Evolutionary conservation across 768 basidiomycete species (phyloP), one percentile per base, ranked within the genome.

Genomic region (Lactarius quietus): DNA sequence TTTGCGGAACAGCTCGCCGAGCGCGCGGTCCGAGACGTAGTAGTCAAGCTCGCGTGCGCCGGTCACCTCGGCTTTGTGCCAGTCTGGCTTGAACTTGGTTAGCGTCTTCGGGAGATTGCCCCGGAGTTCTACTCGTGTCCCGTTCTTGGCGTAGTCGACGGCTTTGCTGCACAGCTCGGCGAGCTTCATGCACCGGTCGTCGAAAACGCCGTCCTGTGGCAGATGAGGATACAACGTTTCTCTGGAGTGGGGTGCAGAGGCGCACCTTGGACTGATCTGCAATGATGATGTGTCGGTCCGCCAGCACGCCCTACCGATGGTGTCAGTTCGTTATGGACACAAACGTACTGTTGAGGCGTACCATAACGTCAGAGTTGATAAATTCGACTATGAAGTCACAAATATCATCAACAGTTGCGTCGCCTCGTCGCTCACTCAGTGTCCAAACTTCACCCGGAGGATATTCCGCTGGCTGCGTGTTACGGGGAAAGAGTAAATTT

Each of bases 361-460:
- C 90, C 81, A 91, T 74, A 38, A 91, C 82, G 70, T 93, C 90
- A 0, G 89, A 90, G 67, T 89, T 82, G 72, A 94, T 90, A 63
- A 92, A 94, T 70, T 93, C 86, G 12, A 92, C 85, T 31, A 94
- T 78, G 70, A 93, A 93, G 65, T 93, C 80, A 64, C 88, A 89
- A 17, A 93, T 85, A 68, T 92, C 90, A 1, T 86, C 78, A 5
- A 91, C 82, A 0, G 79, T 84, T 64, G 84, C 83, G 8, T 83
- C 79, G 26, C 45, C 45, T 10, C 82, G 70, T 29, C 55, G 68
- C 26, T 65, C 53, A 5, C 60, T 59, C 8, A 74, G 64, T 12
- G 56, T 57, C 28, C 68, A 56, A 6, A 70, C 70, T 14, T 69
- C 70, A 6, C 74, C 76, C 9, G 80, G 57, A 1, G 75, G 64